phyloP scores from a whole-genome alignment of 257 asterid genomes.

The Oldenlandia corymbosa region DNA sequence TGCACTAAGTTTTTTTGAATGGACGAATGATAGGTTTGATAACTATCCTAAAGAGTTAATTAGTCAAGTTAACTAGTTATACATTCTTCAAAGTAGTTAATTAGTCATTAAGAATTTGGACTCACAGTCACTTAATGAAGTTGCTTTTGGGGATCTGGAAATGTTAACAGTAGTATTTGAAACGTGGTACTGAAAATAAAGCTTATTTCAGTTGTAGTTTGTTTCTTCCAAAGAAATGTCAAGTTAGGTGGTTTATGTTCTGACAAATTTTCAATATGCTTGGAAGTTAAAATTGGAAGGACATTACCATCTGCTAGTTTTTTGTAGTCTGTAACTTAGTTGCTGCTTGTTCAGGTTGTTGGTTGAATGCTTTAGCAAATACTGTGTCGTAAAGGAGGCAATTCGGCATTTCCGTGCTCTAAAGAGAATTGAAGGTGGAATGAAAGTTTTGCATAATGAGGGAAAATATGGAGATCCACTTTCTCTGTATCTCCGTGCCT shows the following conservation, averaged over 20 bases:
- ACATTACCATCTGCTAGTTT: not conserved
- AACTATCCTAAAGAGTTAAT: too few relatives aligned
- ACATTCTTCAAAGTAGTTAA: too few relatives aligned
- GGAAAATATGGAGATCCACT: slow-evolving; percentile 97
- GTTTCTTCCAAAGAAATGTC: not conserved
- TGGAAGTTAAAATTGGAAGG: not conserved
- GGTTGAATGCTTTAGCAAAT: slow-evolving; percentile 97
- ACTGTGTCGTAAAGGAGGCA: slow-evolving; percentile 88
- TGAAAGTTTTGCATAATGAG: slow-evolving; percentile 51
- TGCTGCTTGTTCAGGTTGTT: slow-evolving; percentile 44
- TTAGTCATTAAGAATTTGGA: not conserved
- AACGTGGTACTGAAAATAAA: not conserved
- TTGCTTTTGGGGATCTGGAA: not conserved
- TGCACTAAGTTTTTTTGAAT: too few relatives aligned
- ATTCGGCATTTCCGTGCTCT: slow-evolving; percentile 94
- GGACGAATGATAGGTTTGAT: too few relatives aligned
- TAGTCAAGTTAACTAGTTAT: too few relatives aligned
- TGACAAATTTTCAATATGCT: not conserved
- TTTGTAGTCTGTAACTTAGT: not conserved
- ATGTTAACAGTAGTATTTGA: not conserved
- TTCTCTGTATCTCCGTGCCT: slow-evolving; percentile 86
- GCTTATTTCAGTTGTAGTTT: not conserved
- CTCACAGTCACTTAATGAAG: not conserved
- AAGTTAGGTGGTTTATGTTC: not conserved
- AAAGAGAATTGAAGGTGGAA: slow-evolving; percentile 73